These are phyloP conservation scores for Geopyxis carbonaria DNA, from an alignment of 495 filamentous ascomycete genomes.

Conservation along the genomic window DNA sequence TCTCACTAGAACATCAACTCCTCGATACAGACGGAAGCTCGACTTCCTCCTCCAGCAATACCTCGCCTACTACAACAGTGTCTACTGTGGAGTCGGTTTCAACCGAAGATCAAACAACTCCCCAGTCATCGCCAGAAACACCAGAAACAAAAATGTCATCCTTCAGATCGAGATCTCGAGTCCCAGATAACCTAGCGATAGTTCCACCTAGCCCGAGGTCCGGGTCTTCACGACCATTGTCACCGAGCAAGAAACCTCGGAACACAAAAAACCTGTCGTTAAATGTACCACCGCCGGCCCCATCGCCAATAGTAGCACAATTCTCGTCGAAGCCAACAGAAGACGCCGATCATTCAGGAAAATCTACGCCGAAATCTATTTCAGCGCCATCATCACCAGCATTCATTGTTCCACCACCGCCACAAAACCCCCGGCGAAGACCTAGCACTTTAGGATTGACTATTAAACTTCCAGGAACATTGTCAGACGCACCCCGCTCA, in stretches of 20 bases:
- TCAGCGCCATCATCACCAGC: conserved; percentile 68
- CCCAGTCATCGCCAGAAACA: conserved; percentile 80
- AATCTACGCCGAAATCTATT: conserved; percentile 33
- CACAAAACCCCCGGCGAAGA: conserved; percentile 45
- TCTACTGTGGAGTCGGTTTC: conserved; percentile 81
- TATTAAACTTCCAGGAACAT: conserved; percentile 43
- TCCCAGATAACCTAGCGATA: conserved; percentile 26
- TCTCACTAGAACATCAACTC: conserved; percentile 32
- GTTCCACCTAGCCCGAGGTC: conserved; percentile 20
- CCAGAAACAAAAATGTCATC: conserved; percentile 45
- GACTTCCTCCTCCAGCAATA: conserved; percentile 71
- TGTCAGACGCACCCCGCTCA: conserved; percentile 25
- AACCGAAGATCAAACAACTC: conserved; percentile 65
- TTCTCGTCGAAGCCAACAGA: not conserved
- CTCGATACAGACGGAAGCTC: conserved; percentile 60
- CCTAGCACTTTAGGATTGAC: conserved; percentile 63
- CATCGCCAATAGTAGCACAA: conserved; percentile 23
- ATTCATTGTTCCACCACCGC: conserved; percentile 57
- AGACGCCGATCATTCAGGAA: conserved; percentile 31
- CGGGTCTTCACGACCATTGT: conserved; percentile 33
- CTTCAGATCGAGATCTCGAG: conserved; percentile 34
- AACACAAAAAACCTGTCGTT: conserved; percentile 91
- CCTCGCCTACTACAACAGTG: conserved; percentile 88
- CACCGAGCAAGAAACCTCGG: conserved; percentile 55
- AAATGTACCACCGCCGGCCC: conserved; percentile 47